Evolutionary conservation across 345 rosid species (phyloP), one percentile per base, ranked within the genome.

Genomic region (Hibiscus trionum): DNA sequence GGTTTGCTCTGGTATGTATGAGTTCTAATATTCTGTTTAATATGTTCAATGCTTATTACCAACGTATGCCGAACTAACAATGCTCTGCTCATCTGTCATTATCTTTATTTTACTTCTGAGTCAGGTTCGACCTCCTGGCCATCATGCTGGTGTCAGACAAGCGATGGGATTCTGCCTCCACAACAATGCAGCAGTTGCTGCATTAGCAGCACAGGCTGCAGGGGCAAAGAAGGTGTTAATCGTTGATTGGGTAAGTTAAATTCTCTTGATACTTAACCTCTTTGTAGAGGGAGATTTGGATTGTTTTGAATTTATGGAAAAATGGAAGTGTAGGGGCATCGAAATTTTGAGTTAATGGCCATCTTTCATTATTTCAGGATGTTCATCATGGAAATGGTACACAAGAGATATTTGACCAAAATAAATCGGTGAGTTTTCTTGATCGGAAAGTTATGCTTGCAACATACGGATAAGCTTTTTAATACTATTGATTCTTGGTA

Each of bases 351-450:
- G 50, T 42, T 64, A 11, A 12, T 21, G 33, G 33, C n/a, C 29
- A 46, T n/a, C 31, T 17, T 71, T 73, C 57, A 52, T 77, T 72
- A 65, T 80, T 78, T 71, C 87, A 95, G 99, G 98, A 95, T 83
- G 99, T 95, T 65, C 98, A 95, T 84, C 98, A 92, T 88, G 97
- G 98, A 80, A 95, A 95, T 85, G 97, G 97, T 55, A 90, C 97
- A 15, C 99, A 92, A 84, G 97, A 95, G 80, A 90, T 95, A 73
- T 92, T 95, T 78, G 90, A 90, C 61, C 84, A 80, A 70, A 90
- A 84, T 82, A 90, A 88, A 83, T 89, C 93, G 73, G 98, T 95
- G 80, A 80, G 96, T 80, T 80, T 60, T 42, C 63, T 69, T 73
- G 66, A 72, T 53, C 31, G 2, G 56, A 11, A 11, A 24, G 47